Base-by-base conservation (phyloP, 2,329 filamentous ascomycete genomes). In the Paraphaeosphaeria sporulosa region DNA sequence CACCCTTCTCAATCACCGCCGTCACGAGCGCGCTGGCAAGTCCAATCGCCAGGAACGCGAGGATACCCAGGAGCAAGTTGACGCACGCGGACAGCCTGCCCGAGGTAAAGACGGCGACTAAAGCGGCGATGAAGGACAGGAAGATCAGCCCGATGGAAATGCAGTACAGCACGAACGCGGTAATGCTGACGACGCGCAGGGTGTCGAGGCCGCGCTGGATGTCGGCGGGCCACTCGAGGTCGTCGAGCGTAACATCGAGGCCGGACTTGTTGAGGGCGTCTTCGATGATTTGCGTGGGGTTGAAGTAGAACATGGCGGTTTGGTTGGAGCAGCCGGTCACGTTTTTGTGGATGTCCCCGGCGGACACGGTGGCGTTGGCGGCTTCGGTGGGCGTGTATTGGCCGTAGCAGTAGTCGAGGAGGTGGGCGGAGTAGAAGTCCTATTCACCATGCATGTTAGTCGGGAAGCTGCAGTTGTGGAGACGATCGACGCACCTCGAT, bases 1-100 rank as follows among this genome's bases (percentile, higher is more conserved):
- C 75, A 3, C 82, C 85, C 72, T 87, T 86, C 57, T 83, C 80
- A 12, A 83, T 82, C 4, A 88, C 75, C 19, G 90, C 89, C 0
- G 86, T 90, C 27, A 88, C 86, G 25, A 94, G 89, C 67, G 92
- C 92, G 21, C 90, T 94, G 50, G 90, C 88, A 55, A 89, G 88
- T 3, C 90, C 90, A 68, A 90, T 84, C 13, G 87, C 78, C 7
- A 87, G 43, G 62, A 87, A 86, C 0, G 83, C 82, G n/a, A 87
- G 68, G 44, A 80, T 69, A 19, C 83, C 76, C 9, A 87, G 67
- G 7, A 81, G 65, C 50, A 85, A 77, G 67, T 87, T 87, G 48
- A 83, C 65, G 21, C 83, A 75, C 2, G 83, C 81, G n/a, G 81
- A 76, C 21, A 85, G 66, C 1, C 80, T 71, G 1, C 81, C 82